phyloP scores from a whole-genome alignment of 768 basidiomycete genomes.

The Trametes punicea region DNA sequence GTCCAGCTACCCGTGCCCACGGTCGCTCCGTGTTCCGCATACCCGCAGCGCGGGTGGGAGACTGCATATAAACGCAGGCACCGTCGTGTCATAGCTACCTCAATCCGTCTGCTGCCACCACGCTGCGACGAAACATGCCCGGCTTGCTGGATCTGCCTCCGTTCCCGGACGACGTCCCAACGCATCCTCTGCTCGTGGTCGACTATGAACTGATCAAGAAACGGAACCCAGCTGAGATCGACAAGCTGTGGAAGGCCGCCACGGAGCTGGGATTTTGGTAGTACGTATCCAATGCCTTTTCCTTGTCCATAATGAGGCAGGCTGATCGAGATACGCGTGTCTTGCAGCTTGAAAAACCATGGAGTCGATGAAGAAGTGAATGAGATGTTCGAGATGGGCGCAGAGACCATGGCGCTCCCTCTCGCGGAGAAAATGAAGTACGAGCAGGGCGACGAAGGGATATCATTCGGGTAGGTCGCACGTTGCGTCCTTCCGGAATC shows the following conservation, averaged over 20 bases:
- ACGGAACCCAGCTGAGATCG: conserved; percentile 37
- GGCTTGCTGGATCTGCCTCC: conserved; percentile 32
- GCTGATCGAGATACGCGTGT: not conserved
- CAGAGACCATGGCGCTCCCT: conserved; percentile 39
- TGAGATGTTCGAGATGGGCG: conserved; percentile 43
- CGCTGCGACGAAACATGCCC: conserved; percentile 27
- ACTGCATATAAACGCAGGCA: not conserved
- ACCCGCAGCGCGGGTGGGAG: not conserved
- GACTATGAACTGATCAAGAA: conserved; percentile 39
- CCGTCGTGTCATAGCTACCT: not conserved
- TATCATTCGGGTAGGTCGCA: conserved; percentile 35
- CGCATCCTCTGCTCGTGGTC: conserved; percentile 44
- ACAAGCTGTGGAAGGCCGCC: conserved; percentile 45
- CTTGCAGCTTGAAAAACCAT: conserved; percentile 41
- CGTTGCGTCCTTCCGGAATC: not conserved
- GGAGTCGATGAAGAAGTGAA: conserved; percentile 35
- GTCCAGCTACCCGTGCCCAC: not conserved
- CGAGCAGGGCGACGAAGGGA: conserved; percentile 42
- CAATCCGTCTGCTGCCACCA: not conserved
- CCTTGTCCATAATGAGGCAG: not conserved
- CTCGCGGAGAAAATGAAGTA: conserved; percentile 41
- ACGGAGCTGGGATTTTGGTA: conserved; percentile 54
- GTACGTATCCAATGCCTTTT: conserved; percentile 31
- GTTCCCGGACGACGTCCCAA: conserved; percentile 43
- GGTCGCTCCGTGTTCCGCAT: not conserved